Base-by-base conservation (phyloP, 2,329 filamentous ascomycete species). In the Zasmidium citrigriseum region DNA sequence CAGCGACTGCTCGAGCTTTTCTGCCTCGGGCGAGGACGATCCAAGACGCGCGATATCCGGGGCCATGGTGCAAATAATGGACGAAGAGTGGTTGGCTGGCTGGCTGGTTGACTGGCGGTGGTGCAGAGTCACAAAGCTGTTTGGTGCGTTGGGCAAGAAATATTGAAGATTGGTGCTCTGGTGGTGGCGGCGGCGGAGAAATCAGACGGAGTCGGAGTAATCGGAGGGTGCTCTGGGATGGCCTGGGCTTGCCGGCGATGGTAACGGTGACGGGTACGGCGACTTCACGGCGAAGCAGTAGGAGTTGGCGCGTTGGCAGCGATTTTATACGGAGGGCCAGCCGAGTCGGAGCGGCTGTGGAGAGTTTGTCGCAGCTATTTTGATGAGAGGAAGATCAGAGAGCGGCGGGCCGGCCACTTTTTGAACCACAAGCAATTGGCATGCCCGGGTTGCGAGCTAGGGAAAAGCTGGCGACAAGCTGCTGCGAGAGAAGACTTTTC, bases 1-100 rank as follows among this genome's bases (percentile, higher is more conserved):
- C 55, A 69, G 57, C 21, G 64, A 63, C 50, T 64, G 47, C 52
- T 71, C 70, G 45, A 65, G 57, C 55, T 62, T 61, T 45, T 62
- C 62, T 24, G 55, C 63, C 47, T 64, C 55, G 27, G 56, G 34
- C n/a, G 50, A 44, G 25, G 49, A 38, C 4, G 29, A 49, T 24
- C 54, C 59, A 18, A 62, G 55, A 20, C 57, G 60, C 47, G 62
- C 52, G 21, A 64, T 60, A 41, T 62, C 62, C 18, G 62, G 62
- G 22, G 55, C 59, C 62, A 64, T 64, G 29, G 22, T 54, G 46
- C 18, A n/a, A n/a, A 34, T 22, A 24, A 11, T 38, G 18, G 34
- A n/a, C n/a, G n/a, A n/a, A n/a, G 34, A 10, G 34, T 7, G 14
- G 46, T 11, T 27, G 45, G 50, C 11, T 49, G 34, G 48, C 22